Evolutionary conservation across 2,329 filamentous ascomycete genomes (phyloP), one percentile per base, ranked within the genome.

Genomic region (Calonectria montana): DNA sequence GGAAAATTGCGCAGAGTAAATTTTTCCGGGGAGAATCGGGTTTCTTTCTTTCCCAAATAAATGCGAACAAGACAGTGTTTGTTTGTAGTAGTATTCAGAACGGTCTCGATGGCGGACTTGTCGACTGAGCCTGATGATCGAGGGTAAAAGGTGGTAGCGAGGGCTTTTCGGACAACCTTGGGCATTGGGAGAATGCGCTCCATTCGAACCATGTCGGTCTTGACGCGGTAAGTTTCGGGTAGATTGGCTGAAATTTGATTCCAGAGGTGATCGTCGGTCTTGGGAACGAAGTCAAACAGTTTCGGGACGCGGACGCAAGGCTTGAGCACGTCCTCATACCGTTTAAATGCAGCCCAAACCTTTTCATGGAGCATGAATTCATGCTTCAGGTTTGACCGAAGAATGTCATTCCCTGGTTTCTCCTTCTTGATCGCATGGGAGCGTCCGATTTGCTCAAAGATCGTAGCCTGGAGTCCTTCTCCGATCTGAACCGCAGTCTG

Each of bases 51-150:
- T 13, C 73, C 77, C 16, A 78, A 69, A 37, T 76, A 78, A 5
- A 69, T 70, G 1, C 76, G 73, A 10, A 57, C 70, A 13, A 79
- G 76, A 39, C 75, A 76, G 50, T 79, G 72, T 27, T 77, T 77
- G 61, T 77, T 78, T 37, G 65, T 25, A 21, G 64, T 23, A 8
- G 63, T 27, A 31, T 68, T 39, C 21, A 78, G 53, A 23, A 69
- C n/a, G 13, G 16, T 21, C 12, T 64, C 27, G 27, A 35, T 48
- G 10, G 43, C 21, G 13, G 61, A 6, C n/a, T 6, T 29, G 43
- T 64, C 29, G 29, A 48, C 21, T 12, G 41, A 23, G 16, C 21
- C 43, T 25, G 29, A 23, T 8, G n/a, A n/a, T 13, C n/a, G 31
- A 5, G 73, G 75, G 43, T 74, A 73, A 18, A 74, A 75, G 2